phyloP scores from a whole-genome alignment of 305 asterid genomes.

The Euphrasia arctica region DNA sequence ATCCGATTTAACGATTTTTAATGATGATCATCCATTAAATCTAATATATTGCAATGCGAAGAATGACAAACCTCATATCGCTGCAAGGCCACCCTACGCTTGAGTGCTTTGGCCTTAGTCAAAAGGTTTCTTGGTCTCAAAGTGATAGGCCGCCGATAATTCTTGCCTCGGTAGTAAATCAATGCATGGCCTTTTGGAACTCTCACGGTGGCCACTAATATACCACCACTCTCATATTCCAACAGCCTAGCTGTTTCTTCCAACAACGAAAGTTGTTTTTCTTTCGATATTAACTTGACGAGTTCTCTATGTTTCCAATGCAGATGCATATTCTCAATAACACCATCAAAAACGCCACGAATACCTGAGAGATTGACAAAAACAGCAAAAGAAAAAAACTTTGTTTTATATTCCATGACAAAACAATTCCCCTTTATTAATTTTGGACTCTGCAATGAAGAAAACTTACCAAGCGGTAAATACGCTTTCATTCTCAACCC shows the following conservation, averaged over 20 bases:
- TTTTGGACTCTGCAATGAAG: conserved; percentile 20
- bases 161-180: conserved; percentile 96
- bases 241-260: conserved; percentile 94
- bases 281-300: conserved; percentile 91
- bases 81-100: conserved; percentile 95
- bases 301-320: conserved; percentile 99
- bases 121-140: conserved; percentile 97
- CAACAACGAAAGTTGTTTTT: conserved; percentile 70
- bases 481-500: conserved; percentile 94
- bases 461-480: conserved; percentile 85
- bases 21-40: conserved; percentile 18
- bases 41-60: conserved; percentile 6
- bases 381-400: too few relatives aligned
- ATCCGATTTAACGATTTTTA: conserved; percentile 5
- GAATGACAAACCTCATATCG: conserved; percentile 73
- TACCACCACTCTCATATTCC: conserved; percentile 98
- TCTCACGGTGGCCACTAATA: conserved; percentile 76
- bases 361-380: conserved; percentile 49
- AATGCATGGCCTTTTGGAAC: conserved; percentile 87
- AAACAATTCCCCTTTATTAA: conserved; percentile 14
- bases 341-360: conserved; percentile 98
- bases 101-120: conserved; percentile 95
- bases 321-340: conserved; percentile 97
- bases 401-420: too few relatives aligned
- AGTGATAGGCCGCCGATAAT: conserved; percentile 77